A percentile compares a stretch with the other conserved stretches of the same genome.
Conservation (phyloP, 345 rosid species). For the Salix exigua region DNA sequence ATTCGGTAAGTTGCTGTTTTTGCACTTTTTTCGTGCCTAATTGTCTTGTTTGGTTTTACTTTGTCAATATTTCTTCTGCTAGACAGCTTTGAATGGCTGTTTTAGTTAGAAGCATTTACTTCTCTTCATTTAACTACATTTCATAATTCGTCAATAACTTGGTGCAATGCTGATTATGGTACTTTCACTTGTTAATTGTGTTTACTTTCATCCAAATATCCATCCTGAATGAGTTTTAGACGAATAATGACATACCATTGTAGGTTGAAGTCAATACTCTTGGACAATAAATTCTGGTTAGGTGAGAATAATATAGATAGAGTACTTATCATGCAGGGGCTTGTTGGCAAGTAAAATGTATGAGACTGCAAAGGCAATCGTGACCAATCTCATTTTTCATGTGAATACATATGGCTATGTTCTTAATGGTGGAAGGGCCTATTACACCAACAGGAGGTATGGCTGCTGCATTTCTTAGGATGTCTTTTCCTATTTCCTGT, state of each 20-base stretch:
- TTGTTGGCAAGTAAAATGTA: constrained; percentile 83
- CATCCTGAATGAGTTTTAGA: no score
- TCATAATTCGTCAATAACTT: no score
- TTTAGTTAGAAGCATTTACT: no score
- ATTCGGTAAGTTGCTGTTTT: constrained; percentile 46
- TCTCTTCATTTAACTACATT: no score
- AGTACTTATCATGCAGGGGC: constrained; percentile 49
- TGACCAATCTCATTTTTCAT: constrained; percentile 61
- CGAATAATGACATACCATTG: not conserved
- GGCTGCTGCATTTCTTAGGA: not conserved
- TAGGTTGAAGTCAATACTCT: not conserved
- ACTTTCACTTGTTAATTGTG: no score
- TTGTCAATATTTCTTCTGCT: not conserved
- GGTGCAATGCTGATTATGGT: no score
- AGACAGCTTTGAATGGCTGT: not conserved
- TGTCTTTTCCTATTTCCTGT: not conserved
- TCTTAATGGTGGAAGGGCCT: constrained; percentile 74
- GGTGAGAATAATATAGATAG: not conserved
- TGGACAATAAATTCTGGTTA: not conserved
- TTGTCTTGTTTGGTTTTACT: not conserved
- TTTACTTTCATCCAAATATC: no score
- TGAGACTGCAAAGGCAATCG: constrained; percentile 66
- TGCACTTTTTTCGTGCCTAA: not conserved
- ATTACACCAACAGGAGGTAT: constrained; percentile 84
- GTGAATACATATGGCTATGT: constrained; percentile 66